Base-by-base conservation (phyloP, 768 basidiomycete genomes). In the Sporobolomyces roseus region DNA sequence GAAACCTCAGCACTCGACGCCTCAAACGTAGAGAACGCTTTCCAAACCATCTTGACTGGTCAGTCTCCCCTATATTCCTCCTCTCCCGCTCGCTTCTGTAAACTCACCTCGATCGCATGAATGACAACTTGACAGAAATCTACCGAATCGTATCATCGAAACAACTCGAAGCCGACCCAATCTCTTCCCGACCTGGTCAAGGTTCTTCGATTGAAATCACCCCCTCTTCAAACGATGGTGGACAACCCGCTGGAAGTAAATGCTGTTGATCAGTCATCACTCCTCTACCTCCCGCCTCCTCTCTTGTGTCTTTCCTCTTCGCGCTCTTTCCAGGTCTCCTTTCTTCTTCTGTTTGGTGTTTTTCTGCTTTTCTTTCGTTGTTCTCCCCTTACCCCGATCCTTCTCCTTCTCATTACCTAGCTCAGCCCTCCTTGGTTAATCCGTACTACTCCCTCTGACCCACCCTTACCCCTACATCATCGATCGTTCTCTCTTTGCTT, bases 1-100 rank as follows among this genome's bases (percentile, higher is more conserved):
- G 94, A 99, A 83, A 99, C 94, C 68, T 99, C 94, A 77, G 94
- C 94, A 81, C 87, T 98, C 85, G 96, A 99, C 86, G 91, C 94
- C 75, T 93, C 92, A 58, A 96, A 97, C 81, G 93, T 99, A 80
- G 94, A 98, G 81, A 81, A 85, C 65, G 96, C 94, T 58, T 99
- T 99, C 87, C 93, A 98, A 79, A 92, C 86, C 65, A 97, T 97
- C 77, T 84, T 99, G 70, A 87, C 89, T 51, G 93, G 93, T 91
- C n/a, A 12, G 29, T 25, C 13, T 49, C 4, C 32, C 8, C 46
- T 36, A 17, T 21, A 55, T 65, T 46, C 52, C 38, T 41, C 25
- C 43, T 74, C 62, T 6, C 46, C 8, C 46, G 46, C 8, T 8
- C 8, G 12, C 13, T 48, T 48, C 17, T 13, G n/a, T n/a, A 19